Evolutionary conservation across 1,139 yeast genomes (phyloP), one percentile per base, ranked within the genome.

Genomic region (Suhomyces terraborum): DNA sequence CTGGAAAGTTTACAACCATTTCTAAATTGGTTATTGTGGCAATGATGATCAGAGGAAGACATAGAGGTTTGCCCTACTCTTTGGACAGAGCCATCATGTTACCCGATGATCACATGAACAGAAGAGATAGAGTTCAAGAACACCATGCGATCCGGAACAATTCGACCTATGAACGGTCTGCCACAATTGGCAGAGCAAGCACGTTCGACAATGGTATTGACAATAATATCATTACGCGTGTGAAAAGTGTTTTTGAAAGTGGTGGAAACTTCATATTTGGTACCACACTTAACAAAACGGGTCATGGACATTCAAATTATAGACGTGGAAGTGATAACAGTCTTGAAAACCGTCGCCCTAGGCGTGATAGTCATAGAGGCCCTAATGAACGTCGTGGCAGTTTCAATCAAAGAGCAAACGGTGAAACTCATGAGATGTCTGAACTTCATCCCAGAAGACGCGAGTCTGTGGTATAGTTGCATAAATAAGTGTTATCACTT

Each of bases 41-140:
- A 5, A 80, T 89, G 83, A 81, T 93, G 84, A 77, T 93, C 38
- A 80, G 99, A 67, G 98, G 98, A 8, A 77, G 97, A 44, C 98
- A 91, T 58, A 87, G 99, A 75, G 98, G 98, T 29, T 72, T 93
- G 46, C 99, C 99, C 1, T 89, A 93, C 58, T 73, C 93, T 0
- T 75, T 94, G 43, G 99, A 93, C 63, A 81, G 98, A 58, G 98
- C 99, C 29, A 86, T 93, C 50, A 83, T 93, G 75, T 64, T 93
- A 41, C 95, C 96, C 2, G 79, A 84, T 46, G 85, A 82, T 9
- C 77, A 79, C 47, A 73, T 89, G 73, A 75, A 74, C 25, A 68
- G 73, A 48, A 76, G 88, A 52, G 98, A 91, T 61, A 69, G 68
- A 40, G 70, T 78, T 9, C 89, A 84, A 62, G 86, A 82, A 40